Evolutionary conservation across 2,329 filamentous ascomycete genomes (phyloP).

Genomic region (Botrytis tulipae): DNA sequence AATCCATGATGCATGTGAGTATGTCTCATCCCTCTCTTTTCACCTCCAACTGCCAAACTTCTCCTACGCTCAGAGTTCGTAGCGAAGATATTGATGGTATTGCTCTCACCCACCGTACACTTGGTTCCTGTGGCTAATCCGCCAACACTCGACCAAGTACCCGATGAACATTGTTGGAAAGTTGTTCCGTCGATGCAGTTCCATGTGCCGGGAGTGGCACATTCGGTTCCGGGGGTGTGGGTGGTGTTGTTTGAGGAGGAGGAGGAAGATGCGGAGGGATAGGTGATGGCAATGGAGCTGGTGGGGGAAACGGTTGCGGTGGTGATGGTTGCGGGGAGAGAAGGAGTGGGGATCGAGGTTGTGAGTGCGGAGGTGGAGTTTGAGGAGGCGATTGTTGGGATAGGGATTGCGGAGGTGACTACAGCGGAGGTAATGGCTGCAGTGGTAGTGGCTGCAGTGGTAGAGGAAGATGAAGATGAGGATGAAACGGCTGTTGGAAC

Average conservation of each 20-base stretch:
- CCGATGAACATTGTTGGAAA: conserved; percentile 53
- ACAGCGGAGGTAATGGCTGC: neutral
- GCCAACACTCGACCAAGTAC: conserved; percentile 46
- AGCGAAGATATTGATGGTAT: conserved; percentile 41
- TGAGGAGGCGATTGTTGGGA: neutral
- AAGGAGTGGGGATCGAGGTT: neutral
- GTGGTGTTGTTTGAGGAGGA: conserved; percentile 1
- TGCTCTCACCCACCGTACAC: conserved; percentile 44
- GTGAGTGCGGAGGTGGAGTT: neutral
- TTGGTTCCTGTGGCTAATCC: conserved; percentile 44
- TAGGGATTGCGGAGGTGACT: neutral
- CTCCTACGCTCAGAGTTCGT: neutral
- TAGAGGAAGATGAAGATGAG: neutral
- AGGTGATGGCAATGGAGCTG: neutral
- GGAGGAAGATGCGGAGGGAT: neutral
- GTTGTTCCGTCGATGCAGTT: conserved; percentile 49
- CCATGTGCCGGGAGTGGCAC: conserved; percentile 48
- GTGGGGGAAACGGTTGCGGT: neutral
- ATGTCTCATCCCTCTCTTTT: neutral
- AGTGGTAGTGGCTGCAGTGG: neutral
- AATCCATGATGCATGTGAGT: neutral
- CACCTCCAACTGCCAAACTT: neutral
- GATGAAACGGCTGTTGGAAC: neutral
- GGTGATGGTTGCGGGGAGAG: neutral
- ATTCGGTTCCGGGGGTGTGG: conserved; percentile 43